Evolutionary conservation across 2,329 filamentous ascomycete species (phyloP).

Genomic region (Sphaerulina populicola): DNA sequence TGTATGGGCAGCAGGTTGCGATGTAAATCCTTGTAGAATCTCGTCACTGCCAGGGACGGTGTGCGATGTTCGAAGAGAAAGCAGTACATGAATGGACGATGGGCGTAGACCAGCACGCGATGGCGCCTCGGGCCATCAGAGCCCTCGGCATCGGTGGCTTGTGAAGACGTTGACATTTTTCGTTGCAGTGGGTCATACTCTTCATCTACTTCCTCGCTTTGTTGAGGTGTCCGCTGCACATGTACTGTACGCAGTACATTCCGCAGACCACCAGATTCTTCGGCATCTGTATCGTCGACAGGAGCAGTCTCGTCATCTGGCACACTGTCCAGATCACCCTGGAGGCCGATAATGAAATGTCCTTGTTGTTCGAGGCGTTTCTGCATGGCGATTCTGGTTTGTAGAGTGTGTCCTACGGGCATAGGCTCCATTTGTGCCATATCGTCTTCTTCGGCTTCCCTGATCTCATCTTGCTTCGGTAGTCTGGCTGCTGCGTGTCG

Average conservation of each 20-base stretch:
- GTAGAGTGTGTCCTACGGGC: conserved; percentile 41
- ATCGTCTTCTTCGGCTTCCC: conserved; percentile 14
- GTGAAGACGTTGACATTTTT: conserved; percentile 12
- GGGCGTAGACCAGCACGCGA: conserved; percentile 62
- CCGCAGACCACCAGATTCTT: conserved; percentile 37
- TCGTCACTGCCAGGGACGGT: conserved; percentile 42
- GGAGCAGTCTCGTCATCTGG: conserved; percentile 37
- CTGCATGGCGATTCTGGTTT: conserved; percentile 54
- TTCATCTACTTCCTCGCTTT: not conserved
- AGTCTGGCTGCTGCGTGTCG: conserved; percentile 5
- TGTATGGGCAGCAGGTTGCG: conserved; percentile 45
- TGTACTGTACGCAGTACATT: conserved; percentile 59
- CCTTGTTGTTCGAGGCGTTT: conserved; percentile 41
- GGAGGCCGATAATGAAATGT: conserved; percentile 60
- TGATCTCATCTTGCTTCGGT: conserved; percentile 6
- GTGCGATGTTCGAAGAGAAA: conserved; percentile 61
- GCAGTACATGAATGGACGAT: conserved; percentile 67
- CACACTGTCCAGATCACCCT: conserved; percentile 53
- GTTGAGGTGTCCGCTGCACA: conserved; percentile 42
- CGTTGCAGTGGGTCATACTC: conserved; percentile 14
- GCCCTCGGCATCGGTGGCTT: conserved; percentile 3
- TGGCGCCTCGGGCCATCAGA: conserved; percentile 35
- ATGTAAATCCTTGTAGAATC: conserved; percentile 45
- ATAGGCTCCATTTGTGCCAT: conserved; percentile 28
- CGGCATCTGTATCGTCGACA: conserved; percentile 25